phyloP scores from a whole-genome alignment of 371 early-diverging fungal species.

The Nematocida ironsii region DNA sequence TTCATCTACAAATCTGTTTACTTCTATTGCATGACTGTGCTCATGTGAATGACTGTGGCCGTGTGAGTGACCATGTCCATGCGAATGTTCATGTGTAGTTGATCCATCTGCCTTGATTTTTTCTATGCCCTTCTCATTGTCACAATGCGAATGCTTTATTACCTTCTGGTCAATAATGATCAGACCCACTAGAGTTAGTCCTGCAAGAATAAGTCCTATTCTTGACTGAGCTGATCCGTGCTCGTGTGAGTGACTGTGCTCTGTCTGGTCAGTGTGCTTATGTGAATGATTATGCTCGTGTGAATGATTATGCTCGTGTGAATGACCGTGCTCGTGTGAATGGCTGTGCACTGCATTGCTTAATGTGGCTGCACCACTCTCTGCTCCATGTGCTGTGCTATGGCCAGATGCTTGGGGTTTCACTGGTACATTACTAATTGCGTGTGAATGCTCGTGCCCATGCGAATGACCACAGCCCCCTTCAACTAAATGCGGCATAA shows the following conservation, averaged over 20 bases:
- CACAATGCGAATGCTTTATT: conserved; percentile 68
- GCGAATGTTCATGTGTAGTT: not conserved
- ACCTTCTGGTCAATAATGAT: conserved; percentile 64
- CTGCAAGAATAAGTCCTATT: conserved; percentile 60
- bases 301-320: not conserved
- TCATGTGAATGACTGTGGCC: not conserved
- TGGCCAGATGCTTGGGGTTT: not conserved
- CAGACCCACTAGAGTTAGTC: conserved; percentile 62
- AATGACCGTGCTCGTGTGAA: conserved; percentile 21
- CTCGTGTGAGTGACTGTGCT: not conserved
- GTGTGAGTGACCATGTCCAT: not conserved
- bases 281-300: not conserved
- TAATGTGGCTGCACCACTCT: not conserved
- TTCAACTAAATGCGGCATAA: conserved; percentile 67
- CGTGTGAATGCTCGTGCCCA: conserved; percentile 1
- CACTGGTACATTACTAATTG: not conserved
- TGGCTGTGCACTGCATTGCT: not conserved
- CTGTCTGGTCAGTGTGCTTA: not conserved
- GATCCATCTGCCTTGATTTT: not conserved
- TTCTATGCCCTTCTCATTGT: conserved; percentile 40
- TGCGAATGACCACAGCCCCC: conserved; percentile 27
- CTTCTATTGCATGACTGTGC: conserved; percentile 11
- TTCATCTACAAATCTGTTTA: conserved; percentile 5
- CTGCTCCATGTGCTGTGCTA: not conserved
- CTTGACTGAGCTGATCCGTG: not conserved